Evolutionary conservation across 2,329 filamentous ascomycete genomes (phyloP).

Genomic region (Aspergillus piperis): DNA sequence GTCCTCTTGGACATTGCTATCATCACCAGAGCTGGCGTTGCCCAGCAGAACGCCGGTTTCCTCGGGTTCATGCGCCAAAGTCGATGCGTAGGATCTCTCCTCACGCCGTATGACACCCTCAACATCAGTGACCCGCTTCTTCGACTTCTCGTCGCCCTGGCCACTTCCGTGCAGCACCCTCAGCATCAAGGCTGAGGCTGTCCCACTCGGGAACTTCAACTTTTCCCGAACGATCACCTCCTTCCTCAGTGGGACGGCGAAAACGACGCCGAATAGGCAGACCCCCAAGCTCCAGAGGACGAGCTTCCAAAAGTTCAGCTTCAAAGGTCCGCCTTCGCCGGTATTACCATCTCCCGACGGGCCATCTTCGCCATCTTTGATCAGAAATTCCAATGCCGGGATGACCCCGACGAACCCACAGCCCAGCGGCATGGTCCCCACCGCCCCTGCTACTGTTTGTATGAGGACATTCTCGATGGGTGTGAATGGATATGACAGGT

Average conservation of each 20-base stretch:
- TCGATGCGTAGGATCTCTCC: slow-evolving; percentile 30
- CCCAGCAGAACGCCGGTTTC: slow-evolving; percentile 54
- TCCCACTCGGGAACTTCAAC: slow-evolving; percentile 91
- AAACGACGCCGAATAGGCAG: slow-evolving; percentile 95
- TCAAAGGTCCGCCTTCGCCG: slow-evolving; percentile 76
- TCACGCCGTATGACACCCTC: slow-evolving; percentile 22
- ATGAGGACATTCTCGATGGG: slow-evolving; percentile 96
- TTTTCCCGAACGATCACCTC: slow-evolving; percentile 94
- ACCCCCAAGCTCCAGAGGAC: slow-evolving; percentile 89
- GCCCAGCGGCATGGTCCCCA: slow-evolving; percentile 94
- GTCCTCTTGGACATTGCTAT: slow-evolving; percentile 47
- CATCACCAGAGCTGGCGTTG: slow-evolving; percentile 37
- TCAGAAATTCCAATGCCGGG: slow-evolving; percentile 84
- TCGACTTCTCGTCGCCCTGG: slow-evolving; percentile 45
- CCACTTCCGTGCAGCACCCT: slow-evolving; percentile 75
- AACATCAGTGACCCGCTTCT: slow-evolving; percentile 22
- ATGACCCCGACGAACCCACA: slow-evolving; percentile 96
- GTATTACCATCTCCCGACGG: slow-evolving; percentile 69
- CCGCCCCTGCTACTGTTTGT: slow-evolving; percentile 91
- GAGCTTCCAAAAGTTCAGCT: slow-evolving; percentile 72
- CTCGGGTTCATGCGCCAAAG: slow-evolving; percentile 37
- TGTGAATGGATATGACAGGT: slow-evolving; percentile 78
- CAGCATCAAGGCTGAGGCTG: slow-evolving; percentile 92
- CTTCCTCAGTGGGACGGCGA: slow-evolving; percentile 84
- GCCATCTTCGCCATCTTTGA: slow-evolving; percentile 75